Evolutionary conservation across 352 stramenopile species (phyloP).

Genomic region (Saprolegnia parasitica): DNA sequence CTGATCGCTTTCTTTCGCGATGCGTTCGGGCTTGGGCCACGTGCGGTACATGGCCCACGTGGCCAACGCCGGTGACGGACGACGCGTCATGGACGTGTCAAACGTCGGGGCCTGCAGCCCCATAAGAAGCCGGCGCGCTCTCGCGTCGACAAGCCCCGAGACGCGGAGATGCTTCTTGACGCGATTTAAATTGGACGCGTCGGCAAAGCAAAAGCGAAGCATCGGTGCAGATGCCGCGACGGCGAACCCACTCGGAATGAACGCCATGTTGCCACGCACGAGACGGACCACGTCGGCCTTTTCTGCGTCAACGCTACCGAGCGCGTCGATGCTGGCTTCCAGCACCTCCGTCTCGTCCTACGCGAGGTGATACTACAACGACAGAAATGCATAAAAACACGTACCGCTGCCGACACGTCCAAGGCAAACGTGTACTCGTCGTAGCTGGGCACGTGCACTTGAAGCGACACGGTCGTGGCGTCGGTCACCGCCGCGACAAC

Average conservation of each 20-base stretch:
- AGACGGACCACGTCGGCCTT: slow-evolving; percentile 31
- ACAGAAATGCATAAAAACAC: neutral
- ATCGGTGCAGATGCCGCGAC: slow-evolving; percentile 25
- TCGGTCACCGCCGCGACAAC: slow-evolving; percentile 30
- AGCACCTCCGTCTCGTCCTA: slow-evolving; percentile 3
- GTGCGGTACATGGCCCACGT: slow-evolving; percentile 49
- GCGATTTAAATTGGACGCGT: slow-evolving; percentile 71
- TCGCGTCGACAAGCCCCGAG: slow-evolving; percentile 42
- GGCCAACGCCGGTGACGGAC: slow-evolving; percentile 35
- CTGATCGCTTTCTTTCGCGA: slow-evolving; percentile 40
- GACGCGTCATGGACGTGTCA: slow-evolving; percentile 53
- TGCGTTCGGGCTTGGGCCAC: slow-evolving; percentile 55
- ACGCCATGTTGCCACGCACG: slow-evolving; percentile 35
- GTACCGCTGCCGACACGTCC: neutral
- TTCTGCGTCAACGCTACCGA: slow-evolving; percentile 20
- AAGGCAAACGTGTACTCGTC: slow-evolving; percentile 18
- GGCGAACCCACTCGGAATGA: slow-evolving; percentile 46
- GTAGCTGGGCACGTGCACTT: neutral
- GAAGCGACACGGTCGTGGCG: neutral
- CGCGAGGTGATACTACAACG: neutral
- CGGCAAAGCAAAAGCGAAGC: slow-evolving; percentile 65
- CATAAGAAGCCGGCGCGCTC: slow-evolving; percentile 37
- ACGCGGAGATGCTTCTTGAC: slow-evolving; percentile 51
- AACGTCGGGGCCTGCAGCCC: slow-evolving; percentile 50
- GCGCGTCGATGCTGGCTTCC: slow-evolving; percentile 30